phyloP scores from a whole-genome alignment of 75 land plant species.

The Selaginella moellendorffii region DNA sequence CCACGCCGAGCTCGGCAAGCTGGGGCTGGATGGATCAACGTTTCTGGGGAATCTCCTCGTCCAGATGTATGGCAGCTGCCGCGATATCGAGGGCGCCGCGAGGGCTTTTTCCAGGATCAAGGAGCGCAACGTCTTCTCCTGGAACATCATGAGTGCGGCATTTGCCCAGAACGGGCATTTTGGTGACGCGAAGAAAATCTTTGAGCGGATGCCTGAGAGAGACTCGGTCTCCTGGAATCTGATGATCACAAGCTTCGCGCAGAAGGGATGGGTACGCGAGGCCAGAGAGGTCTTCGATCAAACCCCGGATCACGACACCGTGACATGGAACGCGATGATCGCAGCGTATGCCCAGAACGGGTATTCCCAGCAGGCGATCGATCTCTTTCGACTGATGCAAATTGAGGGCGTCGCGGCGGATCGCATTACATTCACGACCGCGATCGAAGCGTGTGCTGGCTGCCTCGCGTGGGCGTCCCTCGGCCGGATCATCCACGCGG shows the following conservation, averaged over 20 bases:
- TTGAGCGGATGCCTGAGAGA: not conserved
- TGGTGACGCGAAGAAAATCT: not conserved
- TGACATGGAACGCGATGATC: conserved; percentile 39
- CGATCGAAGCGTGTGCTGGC: not conserved
- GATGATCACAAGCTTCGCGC: not conserved
- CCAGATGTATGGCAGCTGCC: not conserved
- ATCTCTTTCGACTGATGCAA: not conserved
- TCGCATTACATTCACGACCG: not conserved
- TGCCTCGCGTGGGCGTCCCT: not conserved
- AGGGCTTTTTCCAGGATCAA: not conserved
- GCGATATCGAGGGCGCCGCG: not conserved
- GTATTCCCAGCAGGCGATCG: not conserved
- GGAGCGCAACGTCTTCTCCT: not conserved
- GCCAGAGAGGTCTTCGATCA: conserved; percentile 19
- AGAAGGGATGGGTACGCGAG: not conserved
- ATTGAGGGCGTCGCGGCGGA: not conserved
- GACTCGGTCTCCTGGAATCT: conserved; percentile 2
- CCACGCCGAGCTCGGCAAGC: not conserved
- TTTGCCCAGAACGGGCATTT: not conserved
- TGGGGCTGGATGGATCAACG: not conserved
- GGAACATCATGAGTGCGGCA: not conserved
- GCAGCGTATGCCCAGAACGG: conserved; percentile 23
- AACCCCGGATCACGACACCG: conserved; percentile 21
- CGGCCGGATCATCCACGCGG: not conserved
- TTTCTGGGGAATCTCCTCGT: not conserved